These are phyloP conservation scores for Colletotrichum sp. DNA, from an alignment of 2,329 filamentous ascomycete species.

Conservation along the genomic window DNA sequence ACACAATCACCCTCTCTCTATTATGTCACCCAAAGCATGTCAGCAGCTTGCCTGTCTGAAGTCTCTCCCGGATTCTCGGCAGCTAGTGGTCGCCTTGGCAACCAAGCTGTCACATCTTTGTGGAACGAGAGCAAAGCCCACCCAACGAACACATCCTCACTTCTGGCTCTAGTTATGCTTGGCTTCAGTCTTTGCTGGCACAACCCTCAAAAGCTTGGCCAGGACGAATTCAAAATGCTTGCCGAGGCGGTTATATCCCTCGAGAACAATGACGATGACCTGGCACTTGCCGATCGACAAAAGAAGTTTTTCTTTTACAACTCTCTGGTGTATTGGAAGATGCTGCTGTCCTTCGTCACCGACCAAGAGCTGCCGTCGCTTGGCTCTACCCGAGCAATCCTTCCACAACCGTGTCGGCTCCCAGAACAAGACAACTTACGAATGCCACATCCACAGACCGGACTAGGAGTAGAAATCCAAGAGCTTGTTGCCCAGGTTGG, in stretches of 20 bases:
- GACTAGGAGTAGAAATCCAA: slow-evolving; percentile 24
- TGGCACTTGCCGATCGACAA: slow-evolving; percentile 21
- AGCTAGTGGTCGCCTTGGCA: slow-evolving; percentile 53
- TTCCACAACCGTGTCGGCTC: neutral
- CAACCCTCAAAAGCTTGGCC: slow-evolving; percentile 57
- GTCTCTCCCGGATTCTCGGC: slow-evolving; percentile 43
- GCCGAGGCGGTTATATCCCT: neutral
- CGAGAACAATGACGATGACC: neutral
- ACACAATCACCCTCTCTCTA: slow-evolving; percentile 21
- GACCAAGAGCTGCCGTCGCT: slow-evolving; percentile 10
- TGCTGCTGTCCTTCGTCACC: slow-evolving; percentile 29
- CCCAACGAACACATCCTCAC: slow-evolving; percentile 55
- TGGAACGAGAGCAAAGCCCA: slow-evolving; percentile 53
- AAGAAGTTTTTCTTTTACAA: slow-evolving; percentile 30
- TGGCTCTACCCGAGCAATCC: neutral
- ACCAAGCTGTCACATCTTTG: slow-evolving; percentile 54
- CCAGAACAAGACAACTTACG: neutral
- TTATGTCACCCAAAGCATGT: slow-evolving; percentile 28
- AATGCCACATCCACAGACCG: slow-evolving; percentile 31
- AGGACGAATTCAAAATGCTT: slow-evolving; percentile 2
- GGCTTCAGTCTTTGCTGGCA: slow-evolving; percentile 67
- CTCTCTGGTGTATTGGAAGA: slow-evolving; percentile 29
- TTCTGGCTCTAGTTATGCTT: slow-evolving; percentile 63
- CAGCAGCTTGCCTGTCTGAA: slow-evolving; percentile 24
- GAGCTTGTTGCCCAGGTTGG: slow-evolving; percentile 30